These are phyloP conservation scores for Huntiella bhutanensis DNA, from an alignment of 2,329 filamentous ascomycete species.

Conservation along the genomic window DNA sequence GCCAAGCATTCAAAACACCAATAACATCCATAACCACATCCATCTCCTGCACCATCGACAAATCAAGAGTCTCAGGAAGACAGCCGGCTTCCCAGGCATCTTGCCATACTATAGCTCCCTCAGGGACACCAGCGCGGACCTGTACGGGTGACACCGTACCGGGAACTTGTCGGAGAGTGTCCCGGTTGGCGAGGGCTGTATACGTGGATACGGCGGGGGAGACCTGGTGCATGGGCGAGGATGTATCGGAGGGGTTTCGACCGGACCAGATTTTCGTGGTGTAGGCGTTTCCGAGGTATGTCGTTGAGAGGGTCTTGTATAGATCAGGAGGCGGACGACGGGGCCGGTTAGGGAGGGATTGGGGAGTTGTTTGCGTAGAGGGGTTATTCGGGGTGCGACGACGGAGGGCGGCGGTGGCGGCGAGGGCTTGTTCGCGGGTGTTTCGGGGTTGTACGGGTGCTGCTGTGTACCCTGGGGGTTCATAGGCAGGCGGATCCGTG, in stretches of 20 bases:
- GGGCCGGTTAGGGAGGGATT: background rate
- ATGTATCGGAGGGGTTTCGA: slow-evolving; percentile 14
- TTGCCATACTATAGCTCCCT: slow-evolving; percentile 26
- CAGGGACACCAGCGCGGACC: slow-evolving; percentile 29
- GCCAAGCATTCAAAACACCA: background rate
- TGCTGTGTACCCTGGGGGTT: slow-evolving; percentile 5
- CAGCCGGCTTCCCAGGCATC: slow-evolving; percentile 34
- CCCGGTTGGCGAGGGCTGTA: slow-evolving; percentile 20
- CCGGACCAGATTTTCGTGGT: slow-evolving; percentile 16
- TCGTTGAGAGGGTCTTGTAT: slow-evolving; percentile 13
- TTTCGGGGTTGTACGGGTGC: slow-evolving; percentile 1
- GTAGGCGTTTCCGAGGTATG: slow-evolving; percentile 16
- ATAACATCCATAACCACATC: slow-evolving; percentile 6
- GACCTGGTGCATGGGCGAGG: background rate
- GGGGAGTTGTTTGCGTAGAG: background rate
- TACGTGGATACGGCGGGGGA: slow-evolving; percentile 11
- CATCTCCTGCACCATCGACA: slow-evolving; percentile 1
- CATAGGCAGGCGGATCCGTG: slow-evolving; percentile 4
- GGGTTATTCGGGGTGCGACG: slow-evolving; percentile 7
- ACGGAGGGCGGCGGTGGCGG: slow-evolving; percentile 7
- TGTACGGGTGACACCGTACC: slow-evolving; percentile 31
- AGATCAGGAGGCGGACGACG: slow-evolving; percentile 6
- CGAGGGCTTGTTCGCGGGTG: slow-evolving; percentile 2
- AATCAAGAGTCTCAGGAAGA: slow-evolving; percentile 13
- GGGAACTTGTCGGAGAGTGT: slow-evolving; percentile 19